phyloP scores from a whole-genome alignment of 495 filamentous ascomycete species.

The Amniculicola lignicola region DNA sequence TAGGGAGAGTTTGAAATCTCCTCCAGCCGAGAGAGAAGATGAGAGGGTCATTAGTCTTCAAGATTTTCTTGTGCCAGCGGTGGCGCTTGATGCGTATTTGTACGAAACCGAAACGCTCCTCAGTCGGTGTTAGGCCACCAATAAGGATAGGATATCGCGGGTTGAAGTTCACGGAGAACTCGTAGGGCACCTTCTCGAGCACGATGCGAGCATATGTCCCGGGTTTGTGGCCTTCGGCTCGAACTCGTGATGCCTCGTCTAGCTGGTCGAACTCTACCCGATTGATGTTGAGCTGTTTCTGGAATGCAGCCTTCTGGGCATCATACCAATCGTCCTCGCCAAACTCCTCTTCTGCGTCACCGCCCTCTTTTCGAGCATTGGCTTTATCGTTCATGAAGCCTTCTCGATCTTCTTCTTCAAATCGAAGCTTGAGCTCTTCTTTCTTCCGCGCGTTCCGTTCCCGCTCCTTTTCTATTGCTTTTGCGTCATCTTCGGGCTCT shows the following conservation, averaged over 20 bases:
- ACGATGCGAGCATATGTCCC: conserved; percentile 91
- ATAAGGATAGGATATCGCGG: conserved; percentile 81
- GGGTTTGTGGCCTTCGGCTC: conserved; percentile 87
- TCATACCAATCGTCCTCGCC: conserved; percentile 99
- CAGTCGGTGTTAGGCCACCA: conserved; percentile 83
- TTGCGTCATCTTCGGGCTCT: conserved; percentile 41
- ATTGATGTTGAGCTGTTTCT: conserved; percentile 94
- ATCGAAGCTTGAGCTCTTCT: conserved; percentile 88
- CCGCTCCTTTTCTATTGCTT: conserved; percentile 73
- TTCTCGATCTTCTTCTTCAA: conserved; percentile 95
- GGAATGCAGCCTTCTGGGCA: conserved; percentile 85
- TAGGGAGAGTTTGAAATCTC: conserved; percentile 84
- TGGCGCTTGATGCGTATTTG: conserved; percentile 95
- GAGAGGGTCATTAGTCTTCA: conserved; percentile 95
- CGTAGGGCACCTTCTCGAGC: conserved; percentile 80
- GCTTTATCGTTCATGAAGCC: conserved; percentile 85
- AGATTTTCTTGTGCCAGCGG: conserved; percentile 97
- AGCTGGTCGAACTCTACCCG: conserved; percentile 83
- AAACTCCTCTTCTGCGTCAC: conserved; percentile 75
- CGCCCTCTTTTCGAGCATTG: conserved; percentile 59
- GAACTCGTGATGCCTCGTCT: conserved; percentile 71
- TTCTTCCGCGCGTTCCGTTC: conserved; percentile 87
- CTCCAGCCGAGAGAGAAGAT: conserved; percentile 98
- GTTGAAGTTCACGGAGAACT: conserved; percentile 87
- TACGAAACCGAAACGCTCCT: conserved; percentile 92